A percentile compares a stretch with the other conserved stretches of the same genome.
These are phyloP conservation scores for Leishmania lainsoni DNA, from an alignment of 208 protist species.

Conservation along the genomic window DNA sequence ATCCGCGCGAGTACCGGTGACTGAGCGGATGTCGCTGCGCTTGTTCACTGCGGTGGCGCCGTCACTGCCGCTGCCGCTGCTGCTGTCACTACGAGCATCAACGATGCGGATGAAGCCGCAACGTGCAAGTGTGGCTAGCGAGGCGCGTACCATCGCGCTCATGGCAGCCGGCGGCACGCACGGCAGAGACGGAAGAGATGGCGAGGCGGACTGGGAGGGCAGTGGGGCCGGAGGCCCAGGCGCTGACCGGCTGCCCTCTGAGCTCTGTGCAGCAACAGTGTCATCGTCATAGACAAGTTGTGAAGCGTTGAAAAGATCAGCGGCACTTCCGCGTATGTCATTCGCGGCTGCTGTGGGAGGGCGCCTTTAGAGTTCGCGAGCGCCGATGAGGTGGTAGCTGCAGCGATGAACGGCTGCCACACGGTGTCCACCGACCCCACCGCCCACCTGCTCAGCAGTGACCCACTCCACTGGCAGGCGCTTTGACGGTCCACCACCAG, in stretches of 20 bases:
- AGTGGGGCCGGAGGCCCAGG: neutral
- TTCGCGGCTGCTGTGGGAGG: neutral
- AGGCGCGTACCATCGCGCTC: slow-evolving; percentile 18
- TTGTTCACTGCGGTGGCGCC: no score
- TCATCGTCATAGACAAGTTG: neutral
- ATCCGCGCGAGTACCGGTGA: neutral
- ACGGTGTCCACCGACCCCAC: slow-evolving; percentile 49
- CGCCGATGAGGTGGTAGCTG: neutral
- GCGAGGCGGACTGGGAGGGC: neutral
- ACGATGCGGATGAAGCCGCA: slow-evolving; percentile 14
- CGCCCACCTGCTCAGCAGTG: slow-evolving; percentile 54
- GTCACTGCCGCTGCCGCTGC: neutral
- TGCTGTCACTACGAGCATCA: neutral
- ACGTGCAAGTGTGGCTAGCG: slow-evolving; percentile 22
- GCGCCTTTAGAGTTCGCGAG: neutral
- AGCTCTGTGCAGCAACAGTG: neutral
- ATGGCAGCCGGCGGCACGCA: slow-evolving; percentile 16
- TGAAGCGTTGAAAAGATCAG: neutral
- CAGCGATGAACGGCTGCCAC: slow-evolving; percentile 12
- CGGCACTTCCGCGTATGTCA: neutral
- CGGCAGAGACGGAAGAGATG: neutral
- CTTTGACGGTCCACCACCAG: slow-evolving; percentile 49
- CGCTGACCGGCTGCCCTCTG: slow-evolving; percentile 12
- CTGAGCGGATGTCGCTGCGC: neutral
- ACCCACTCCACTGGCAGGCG: slow-evolving; percentile 45